Evolutionary conservation across 2,329 filamentous ascomycete genomes (phyloP).

Genomic region (Pseudogymnoascus pannorum): DNA sequence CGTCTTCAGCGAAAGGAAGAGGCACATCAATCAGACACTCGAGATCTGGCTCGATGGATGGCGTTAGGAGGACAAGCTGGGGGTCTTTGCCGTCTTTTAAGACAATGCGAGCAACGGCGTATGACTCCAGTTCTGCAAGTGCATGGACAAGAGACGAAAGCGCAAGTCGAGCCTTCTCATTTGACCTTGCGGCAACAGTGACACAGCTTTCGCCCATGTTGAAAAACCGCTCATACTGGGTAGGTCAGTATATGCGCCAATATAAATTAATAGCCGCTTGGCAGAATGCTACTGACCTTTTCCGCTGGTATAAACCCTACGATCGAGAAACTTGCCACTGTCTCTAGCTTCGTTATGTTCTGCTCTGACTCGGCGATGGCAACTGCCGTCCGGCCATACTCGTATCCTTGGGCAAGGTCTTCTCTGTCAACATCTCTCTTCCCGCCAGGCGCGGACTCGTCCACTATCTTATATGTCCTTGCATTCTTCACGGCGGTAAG

Average conservation of each 20-base stretch:
- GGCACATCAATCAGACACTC: constrained; percentile 87
- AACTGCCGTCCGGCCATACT: constrained; percentile 87
- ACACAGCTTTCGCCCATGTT: constrained; percentile 75
- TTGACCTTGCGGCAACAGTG: constrained; percentile 68
- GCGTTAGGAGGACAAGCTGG: constrained; percentile 68
- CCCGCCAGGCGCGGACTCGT: constrained; percentile 65
- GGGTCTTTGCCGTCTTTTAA: constrained; percentile 77
- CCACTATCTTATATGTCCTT: constrained; percentile 74
- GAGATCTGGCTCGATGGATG: constrained; percentile 67
- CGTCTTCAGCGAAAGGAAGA: constrained; percentile 86
- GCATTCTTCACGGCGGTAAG: constrained; percentile 68
- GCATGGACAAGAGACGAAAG: constrained; percentile 86
- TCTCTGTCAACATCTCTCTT: constrained; percentile 78
- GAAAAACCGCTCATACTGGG: constrained; percentile 72
- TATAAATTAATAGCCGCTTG: not conserved
- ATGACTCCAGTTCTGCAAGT: constrained; percentile 75
- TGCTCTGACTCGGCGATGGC: constrained; percentile 80
- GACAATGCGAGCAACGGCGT: constrained; percentile 80
- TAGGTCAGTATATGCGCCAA: constrained; percentile 11
- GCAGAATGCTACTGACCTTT: constrained; percentile 43
- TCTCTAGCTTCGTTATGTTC: constrained; percentile 83
- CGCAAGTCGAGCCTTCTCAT: constrained; percentile 75
- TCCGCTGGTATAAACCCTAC: constrained; percentile 75
- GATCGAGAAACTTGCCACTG: constrained; percentile 66
- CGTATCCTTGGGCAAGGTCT: constrained; percentile 83